These are phyloP conservation scores for Pyronema domesticum DNA, from an alignment of 495 filamentous ascomycete species.

Conservation along the genomic window DNA sequence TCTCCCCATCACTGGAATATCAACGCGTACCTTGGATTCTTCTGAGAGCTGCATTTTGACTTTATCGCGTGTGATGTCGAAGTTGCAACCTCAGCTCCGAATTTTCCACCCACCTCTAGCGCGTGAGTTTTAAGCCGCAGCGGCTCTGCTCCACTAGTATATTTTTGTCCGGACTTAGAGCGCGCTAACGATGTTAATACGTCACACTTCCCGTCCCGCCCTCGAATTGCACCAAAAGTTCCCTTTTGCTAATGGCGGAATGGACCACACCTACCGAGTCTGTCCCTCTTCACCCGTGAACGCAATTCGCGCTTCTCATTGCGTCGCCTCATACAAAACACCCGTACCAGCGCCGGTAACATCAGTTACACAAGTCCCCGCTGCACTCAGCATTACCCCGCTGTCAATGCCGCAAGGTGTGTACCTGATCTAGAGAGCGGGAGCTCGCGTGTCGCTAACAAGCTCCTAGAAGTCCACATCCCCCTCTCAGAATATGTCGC, in stretches of 20 bases:
- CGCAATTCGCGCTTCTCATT: neutral
- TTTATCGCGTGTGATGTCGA: neutral
- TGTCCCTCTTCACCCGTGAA: neutral
- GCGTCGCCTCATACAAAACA: neutral
- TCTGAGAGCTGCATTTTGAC: conserved; percentile 78
- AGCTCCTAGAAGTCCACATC: conserved; percentile 18
- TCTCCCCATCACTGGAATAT: neutral
- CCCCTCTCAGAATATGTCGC: conserved; percentile 21
- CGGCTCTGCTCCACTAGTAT: too few relatives aligned
- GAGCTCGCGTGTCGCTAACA: neutral
- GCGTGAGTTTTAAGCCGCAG: too few relatives aligned
- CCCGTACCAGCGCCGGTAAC: neutral
- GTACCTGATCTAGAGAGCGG: neutral
- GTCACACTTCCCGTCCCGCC: conserved; percentile 7
- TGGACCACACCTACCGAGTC: too few relatives aligned
- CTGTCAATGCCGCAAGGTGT: conserved; percentile 21
- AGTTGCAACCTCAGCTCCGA: too few relatives aligned
- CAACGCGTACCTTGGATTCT: conserved; percentile 64
- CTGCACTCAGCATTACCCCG: neutral
- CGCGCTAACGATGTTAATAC: neutral
- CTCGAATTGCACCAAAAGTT: neutral
- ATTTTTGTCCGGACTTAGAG: too few relatives aligned
- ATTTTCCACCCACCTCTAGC: too few relatives aligned
- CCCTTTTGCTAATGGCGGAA: too few relatives aligned
- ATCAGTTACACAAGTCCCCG: neutral